phyloP scores from a whole-genome alignment of 176 grass and related monocot species.

The Cenchrus fungigraminus region DNA sequence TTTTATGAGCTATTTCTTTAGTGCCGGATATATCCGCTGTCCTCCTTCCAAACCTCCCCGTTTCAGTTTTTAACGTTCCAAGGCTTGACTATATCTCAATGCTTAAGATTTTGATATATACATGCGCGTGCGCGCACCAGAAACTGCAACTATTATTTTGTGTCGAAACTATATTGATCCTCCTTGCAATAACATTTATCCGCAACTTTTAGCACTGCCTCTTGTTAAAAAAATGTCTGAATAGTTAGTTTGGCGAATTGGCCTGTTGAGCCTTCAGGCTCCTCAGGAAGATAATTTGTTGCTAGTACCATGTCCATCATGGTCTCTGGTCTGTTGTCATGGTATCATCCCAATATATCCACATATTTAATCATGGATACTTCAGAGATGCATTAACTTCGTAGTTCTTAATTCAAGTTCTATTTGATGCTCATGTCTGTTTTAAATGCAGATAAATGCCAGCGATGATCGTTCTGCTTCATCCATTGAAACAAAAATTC shows the following conservation, averaged over 20 bases:
- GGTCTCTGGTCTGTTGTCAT: neutral
- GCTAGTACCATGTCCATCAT: neutral
- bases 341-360: neutral
- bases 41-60: constrained; percentile 17
- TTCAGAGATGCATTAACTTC: neutral
- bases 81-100: constrained; percentile 11
- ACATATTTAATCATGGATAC: constrained; percentile 3
- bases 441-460: constrained; percentile 85
- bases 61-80: constrained; percentile 16
- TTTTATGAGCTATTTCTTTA: constrained; percentile 21
- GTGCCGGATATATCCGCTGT: constrained; percentile 20
- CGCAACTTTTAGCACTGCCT: neutral
- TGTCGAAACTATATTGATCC: neutral
- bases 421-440: constrained; percentile 39
- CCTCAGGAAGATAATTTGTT: neutral
- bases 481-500: constrained; percentile 90
- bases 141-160: constrained; percentile 3
- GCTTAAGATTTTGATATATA: constrained; percentile 22
- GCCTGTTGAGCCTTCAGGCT: neutral
- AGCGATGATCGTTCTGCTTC: constrained; percentile 96
- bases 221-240: constrained; percentile 29
- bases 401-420: constrained; percentile 13
- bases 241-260: constrained; percentile 26
- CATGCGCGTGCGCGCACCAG: neutral
- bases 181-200: constrained; percentile 14